Evolutionary conservation across 1,284 basidiomycete species (phyloP), one percentile per base, ranked within the genome.

Genomic region (Ustilago sp.): DNA sequence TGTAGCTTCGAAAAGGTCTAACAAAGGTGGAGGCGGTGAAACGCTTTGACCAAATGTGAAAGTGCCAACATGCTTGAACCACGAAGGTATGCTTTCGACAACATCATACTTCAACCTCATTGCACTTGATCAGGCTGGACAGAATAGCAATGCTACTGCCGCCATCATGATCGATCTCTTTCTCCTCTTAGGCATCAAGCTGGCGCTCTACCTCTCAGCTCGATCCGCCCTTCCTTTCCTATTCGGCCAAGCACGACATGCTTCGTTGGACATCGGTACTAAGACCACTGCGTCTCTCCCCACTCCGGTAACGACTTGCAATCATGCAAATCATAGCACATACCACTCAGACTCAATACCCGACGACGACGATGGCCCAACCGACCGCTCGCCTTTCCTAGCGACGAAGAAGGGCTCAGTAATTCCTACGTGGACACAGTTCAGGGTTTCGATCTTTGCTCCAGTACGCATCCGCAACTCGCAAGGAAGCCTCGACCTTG

Each of bases 221-320:
- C 64, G 68, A 38, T 61, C 67, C 2, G 64, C 68, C 13, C 69
- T 83, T 4, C 83, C 83, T 13, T 80, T 81, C 59, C 69, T 84
- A 15, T 76, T 80, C 32, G 82, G 82, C 15, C 80, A 84, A 50
- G 83, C 82, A 11, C 62, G 70, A 8, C 70, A 83, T 48, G 83
- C 80, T 1, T 81, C 83, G 4, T 65, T 84, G 6, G 82, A 83
- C 36, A 50, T 78, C 19, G 50, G 56, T 19, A 32, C 63, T 1
- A 70, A 59, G 31, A 17, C 60, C 1, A 48, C 60, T 1, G 17
- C 59, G 0, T 52, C 63, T 5, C 63, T 79, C 0, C 70, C 69
- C 0, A 13, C 57, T 3, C 75, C 81, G 1, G 79, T 69, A 6
- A 70, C 70, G 4, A 59, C 74, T 7, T 39, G 35, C 8, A 9